These are phyloP conservation scores for Umbelopsis sp. DNA, from an alignment of 371 early-diverging fungal species.

Conservation along the genomic window DNA sequence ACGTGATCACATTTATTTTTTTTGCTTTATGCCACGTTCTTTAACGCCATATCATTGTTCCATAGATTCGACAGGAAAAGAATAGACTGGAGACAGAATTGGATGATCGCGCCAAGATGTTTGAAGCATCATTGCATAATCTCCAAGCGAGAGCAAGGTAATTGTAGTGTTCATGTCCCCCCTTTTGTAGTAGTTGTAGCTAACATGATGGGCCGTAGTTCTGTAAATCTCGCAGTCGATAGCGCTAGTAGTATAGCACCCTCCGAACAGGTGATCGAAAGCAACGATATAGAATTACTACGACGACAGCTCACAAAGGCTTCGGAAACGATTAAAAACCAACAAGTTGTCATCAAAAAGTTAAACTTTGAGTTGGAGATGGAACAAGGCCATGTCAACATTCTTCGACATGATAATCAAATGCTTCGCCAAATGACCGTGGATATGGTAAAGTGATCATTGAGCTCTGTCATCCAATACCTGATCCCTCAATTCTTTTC, in stretches of 20 bases:
- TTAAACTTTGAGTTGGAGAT: conserved; percentile 69
- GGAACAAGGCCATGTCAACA: conserved; percentile 71
- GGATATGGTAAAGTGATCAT: conserved; percentile 52
- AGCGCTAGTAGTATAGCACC: conserved; percentile 22
- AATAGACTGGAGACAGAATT: conserved; percentile 48
- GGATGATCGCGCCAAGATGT: conserved; percentile 44
- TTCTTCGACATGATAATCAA: conserved; percentile 69
- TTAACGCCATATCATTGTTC: conserved; percentile 5
- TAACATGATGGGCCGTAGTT: not conserved
- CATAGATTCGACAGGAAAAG: conserved; percentile 51
- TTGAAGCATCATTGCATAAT: conserved; percentile 38
- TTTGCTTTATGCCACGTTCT: not conserved
- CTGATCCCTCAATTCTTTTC: conserved; percentile 1
- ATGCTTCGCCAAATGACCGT: conserved; percentile 63
- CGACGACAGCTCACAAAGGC: conserved; percentile 43
- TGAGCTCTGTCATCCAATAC: not conserved
- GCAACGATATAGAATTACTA: conserved; percentile 40
- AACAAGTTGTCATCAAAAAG: conserved; percentile 57
- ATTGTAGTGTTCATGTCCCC: not conserved
- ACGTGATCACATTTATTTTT: not conserved
- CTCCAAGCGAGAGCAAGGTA: conserved; percentile 38
- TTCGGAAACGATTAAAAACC: conserved; percentile 42
- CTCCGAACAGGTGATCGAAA: conserved; percentile 32
- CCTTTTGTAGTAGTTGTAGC: too few relatives aligned
- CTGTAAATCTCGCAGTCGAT: conserved; percentile 20